phyloP scores from a whole-genome alignment of 306 rosid species.

The Morella rubra region DNA sequence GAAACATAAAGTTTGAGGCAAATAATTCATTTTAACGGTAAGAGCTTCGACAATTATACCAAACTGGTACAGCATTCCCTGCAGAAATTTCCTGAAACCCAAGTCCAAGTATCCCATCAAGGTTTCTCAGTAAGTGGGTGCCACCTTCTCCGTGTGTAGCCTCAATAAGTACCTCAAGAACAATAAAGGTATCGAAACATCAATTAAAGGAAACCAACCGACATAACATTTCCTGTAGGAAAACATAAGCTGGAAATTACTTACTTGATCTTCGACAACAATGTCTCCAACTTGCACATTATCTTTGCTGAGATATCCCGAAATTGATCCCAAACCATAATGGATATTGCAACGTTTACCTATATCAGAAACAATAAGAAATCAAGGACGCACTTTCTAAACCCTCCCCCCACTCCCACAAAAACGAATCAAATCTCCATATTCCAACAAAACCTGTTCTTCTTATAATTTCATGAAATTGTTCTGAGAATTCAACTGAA shows the following conservation, averaged over 20 bases:
- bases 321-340: constrained; percentile 9
- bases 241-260: neutral
- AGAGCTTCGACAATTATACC: neutral
- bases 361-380: neutral
- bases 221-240: neutral
- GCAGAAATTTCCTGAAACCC: constrained; percentile 9
- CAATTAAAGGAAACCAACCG: neutral
- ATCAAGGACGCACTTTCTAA: neutral
- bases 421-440: neutral
- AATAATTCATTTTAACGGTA: neutral
- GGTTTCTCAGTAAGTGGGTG: neutral
- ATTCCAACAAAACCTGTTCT: neutral
- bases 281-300: constrained; percentile 21
- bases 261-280: constrained; percentile 13
- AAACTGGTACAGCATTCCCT: constrained; percentile 1
- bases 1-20: neutral
- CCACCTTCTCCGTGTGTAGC: neutral
- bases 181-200: neutral
- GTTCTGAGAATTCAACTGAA: neutral
- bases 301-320: constrained; percentile 15
- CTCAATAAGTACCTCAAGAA: constrained; percentile 10
- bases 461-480: neutral
- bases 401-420: neutral
- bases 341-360: neutral
- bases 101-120: constrained; percentile 25